A percentile compares a stretch with the other conserved stretches of the same genome.
Conservation (phyloP, 2,329 filamentous ascomycete species). For the Trichoderma gracile region DNA sequence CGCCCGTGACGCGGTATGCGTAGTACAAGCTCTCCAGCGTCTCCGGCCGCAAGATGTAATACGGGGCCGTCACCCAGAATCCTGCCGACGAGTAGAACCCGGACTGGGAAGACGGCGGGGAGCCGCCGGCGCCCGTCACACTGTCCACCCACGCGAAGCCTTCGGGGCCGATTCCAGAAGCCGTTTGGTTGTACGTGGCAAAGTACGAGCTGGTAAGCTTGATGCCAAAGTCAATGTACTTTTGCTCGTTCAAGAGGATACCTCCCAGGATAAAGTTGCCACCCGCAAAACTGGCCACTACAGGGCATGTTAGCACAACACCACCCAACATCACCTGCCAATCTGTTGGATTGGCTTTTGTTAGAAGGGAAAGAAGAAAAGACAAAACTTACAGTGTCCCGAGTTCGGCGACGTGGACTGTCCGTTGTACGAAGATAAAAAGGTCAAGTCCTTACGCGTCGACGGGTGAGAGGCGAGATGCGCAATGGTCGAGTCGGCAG, state of each 20-base stretch:
- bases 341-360: too few relatives aligned
- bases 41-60: conserved; percentile 75
- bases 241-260: conserved; percentile 62
- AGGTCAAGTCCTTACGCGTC: conserved; percentile 69
- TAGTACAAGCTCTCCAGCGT: conserved; percentile 86
- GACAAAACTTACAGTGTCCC: conserved; percentile 51
- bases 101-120: conserved; percentile 47
- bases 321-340: too few relatives aligned
- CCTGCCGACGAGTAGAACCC: conserved; percentile 67
- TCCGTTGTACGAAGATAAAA: conserved; percentile 60
- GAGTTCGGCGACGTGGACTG: conserved; percentile 47
- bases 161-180: conserved; percentile 77
- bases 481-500: conserved; percentile 73
- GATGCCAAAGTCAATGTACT: conserved; percentile 74
- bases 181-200: conserved; percentile 68
- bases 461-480: conserved; percentile 69
- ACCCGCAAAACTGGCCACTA: conserved; percentile 78
- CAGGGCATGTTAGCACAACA: not conserved
- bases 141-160: conserved; percentile 62
- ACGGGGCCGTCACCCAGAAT: conserved; percentile 65
- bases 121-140: conserved; percentile 44
- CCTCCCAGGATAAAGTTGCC: conserved; percentile 85
- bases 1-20: conserved; percentile 76
- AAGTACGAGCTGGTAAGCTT: conserved; percentile 71
- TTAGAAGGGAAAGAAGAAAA: too few relatives aligned